Evolutionary conservation across 371 early-diverging fungal genomes (phyloP).

Genomic region (Syncephalastrum contaminatum): DNA sequence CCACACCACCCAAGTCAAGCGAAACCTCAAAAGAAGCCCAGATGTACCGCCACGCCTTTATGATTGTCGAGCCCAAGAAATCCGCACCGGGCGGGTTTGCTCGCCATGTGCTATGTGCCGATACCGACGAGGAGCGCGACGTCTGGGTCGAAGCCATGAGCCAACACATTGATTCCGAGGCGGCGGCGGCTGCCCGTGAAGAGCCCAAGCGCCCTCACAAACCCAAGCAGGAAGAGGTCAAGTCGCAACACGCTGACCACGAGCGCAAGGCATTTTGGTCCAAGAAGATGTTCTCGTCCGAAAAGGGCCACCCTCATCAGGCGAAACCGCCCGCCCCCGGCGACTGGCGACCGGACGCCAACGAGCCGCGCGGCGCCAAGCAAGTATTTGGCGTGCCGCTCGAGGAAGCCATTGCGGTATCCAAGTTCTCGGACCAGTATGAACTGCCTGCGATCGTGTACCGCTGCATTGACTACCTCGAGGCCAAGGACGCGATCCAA

Average conservation of each 20-base stretch:
- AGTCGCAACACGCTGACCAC: slow-evolving; percentile 9
- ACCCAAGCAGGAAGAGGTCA: slow-evolving; percentile 16
- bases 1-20: slow-evolving; percentile 19
- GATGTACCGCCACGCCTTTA: slow-evolving; percentile 64
- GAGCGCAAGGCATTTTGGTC: slow-evolving; percentile 27
- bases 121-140: slow-evolving; percentile 83
- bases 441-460: slow-evolving; percentile 90
- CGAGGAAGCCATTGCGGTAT: slow-evolving; percentile 62
- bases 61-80: slow-evolving; percentile 73
- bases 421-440: slow-evolving; percentile 67
- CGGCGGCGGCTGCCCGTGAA: slow-evolving; percentile 2
- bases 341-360: slow-evolving; percentile 9
- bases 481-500: slow-evolving; percentile 71
- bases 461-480: slow-evolving; percentile 94
- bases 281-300: slow-evolving; percentile 30
- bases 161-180: slow-evolving; percentile 42
- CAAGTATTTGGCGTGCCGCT: slow-evolving; percentile 76
- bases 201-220: not conserved
- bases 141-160: slow-evolving; percentile 76
- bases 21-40: slow-evolving; percentile 16
- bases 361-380: slow-evolving; percentile 23
- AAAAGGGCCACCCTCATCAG: not conserved
- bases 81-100: slow-evolving; percentile 54
- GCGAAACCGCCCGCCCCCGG: slow-evolving; percentile 7
- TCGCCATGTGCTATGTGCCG: slow-evolving; percentile 84